Conservation (phyloP, 2,329 filamentous ascomycete genomes). For the Tolypocladium album region DNA sequence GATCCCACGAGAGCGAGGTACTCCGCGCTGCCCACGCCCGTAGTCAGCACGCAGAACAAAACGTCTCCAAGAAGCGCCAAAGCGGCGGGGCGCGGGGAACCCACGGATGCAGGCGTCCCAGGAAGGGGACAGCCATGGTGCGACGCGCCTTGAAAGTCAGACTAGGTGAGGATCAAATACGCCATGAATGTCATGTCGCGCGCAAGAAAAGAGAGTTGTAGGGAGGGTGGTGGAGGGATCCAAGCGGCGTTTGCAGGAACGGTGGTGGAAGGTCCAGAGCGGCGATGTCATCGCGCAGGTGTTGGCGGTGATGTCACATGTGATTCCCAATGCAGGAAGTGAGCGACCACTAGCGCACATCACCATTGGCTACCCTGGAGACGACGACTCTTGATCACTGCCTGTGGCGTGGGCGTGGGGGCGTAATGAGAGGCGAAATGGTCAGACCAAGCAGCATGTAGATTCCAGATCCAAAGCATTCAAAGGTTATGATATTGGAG, state of each 20-base stretch:
- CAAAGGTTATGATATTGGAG: too few species aligned
- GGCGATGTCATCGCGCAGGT: not conserved
- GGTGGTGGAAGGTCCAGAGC: not conserved
- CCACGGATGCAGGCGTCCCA: conserved; percentile 41
- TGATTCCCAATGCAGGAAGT: not conserved
- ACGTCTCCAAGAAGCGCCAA: not conserved
- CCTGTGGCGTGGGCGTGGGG: not conserved
- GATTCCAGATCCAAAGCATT: too few species aligned
- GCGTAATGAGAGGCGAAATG: not conserved
- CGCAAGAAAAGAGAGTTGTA: not conserved
- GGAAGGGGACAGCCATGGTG: conserved; percentile 40
- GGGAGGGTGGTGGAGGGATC: not conserved
- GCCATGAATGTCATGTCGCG: not conserved
- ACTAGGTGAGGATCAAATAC: not conserved
- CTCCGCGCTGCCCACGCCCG: conserved; percentile 49
- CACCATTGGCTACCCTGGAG: too few species aligned
- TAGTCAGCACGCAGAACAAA: conserved; percentile 1
- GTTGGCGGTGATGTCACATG: conserved; percentile 6
- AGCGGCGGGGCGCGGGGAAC: conserved; percentile 11
- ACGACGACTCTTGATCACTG: not conserved
- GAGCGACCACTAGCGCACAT: not conserved
- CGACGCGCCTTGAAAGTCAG: conserved; percentile 5
- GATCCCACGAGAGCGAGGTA: conserved; percentile 81
- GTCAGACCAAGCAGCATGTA: too few species aligned
- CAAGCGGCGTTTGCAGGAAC: too few species aligned